These are phyloP conservation scores for Eucalyptus fibrosa DNA, from an alignment of 345 rosid species.

Conservation along the genomic window DNA sequence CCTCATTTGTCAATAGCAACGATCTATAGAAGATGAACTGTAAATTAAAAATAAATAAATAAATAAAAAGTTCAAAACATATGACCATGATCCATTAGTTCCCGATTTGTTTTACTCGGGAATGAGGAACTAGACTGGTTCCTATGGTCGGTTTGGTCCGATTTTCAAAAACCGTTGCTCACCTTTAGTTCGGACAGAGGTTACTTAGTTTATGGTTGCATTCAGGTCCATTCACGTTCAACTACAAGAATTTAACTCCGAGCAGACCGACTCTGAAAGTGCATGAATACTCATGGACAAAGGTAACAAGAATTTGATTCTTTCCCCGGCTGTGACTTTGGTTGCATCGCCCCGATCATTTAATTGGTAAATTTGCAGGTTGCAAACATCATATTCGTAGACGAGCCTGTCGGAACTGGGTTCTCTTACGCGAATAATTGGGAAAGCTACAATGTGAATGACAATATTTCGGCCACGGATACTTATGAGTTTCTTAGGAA, in stretches of 20 bases:
- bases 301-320: background rate
- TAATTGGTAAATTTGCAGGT: background rate
- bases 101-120: background rate
- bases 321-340: background rate
- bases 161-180: background rate
- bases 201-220: background rate
- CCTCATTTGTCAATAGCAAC: too few relatives aligned
- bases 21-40: background rate
- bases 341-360: background rate
- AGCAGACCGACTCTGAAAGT: background rate
- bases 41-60: too few relatives aligned
- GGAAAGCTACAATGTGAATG: background rate
- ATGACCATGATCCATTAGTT: background rate
- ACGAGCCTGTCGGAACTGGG: conserved; percentile 24
- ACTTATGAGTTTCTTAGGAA: conserved; percentile 10
- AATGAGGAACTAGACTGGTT: background rate
- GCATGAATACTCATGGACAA: conserved; percentile 17
- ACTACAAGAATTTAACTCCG: background rate
- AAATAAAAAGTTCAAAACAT: too few relatives aligned
- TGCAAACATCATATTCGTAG: conserved; percentile 18
- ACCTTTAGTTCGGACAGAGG: background rate
- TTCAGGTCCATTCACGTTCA: conserved; percentile 13
- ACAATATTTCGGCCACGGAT: background rate
- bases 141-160: background rate
- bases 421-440: conserved; percentile 18